phyloP scores from a whole-genome alignment of 169 alveolate species.

The Plasmodium gaboni region DNA sequence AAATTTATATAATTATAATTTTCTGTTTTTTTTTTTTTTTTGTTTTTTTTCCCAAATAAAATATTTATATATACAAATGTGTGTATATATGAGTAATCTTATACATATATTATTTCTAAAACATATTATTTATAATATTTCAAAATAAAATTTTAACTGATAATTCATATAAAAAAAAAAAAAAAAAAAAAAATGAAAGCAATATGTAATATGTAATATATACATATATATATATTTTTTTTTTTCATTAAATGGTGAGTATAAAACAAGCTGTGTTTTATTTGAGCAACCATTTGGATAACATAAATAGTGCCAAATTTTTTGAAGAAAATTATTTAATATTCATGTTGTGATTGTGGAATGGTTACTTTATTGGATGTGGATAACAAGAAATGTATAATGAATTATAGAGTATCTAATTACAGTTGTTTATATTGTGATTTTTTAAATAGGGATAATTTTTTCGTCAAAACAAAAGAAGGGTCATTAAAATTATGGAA shows the following conservation, averaged over 20 bases:
- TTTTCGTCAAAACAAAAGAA: constrained; percentile 57
- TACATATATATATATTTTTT: no score
- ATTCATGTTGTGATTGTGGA: constrained; percentile 29
- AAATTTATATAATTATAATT: no score
- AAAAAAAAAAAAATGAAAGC: no score
- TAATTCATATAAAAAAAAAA: no score
- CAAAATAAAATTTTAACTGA: no score
- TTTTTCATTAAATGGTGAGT: not conserved
- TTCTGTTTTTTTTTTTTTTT: no score
- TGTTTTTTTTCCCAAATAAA: no score
- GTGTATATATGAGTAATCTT: no score
- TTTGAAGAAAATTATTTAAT: constrained; percentile 15
- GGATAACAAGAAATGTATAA: constrained; percentile 13
- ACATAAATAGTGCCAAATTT: constrained; percentile 36
- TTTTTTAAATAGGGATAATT: constrained; percentile 13
- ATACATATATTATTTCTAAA: no score
- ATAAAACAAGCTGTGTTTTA: constrained; percentile 14
- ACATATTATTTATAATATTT: no score
- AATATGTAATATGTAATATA: no score
- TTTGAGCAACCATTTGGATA: constrained; percentile 41
- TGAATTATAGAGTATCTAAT: constrained; percentile 46
- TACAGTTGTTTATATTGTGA: constrained; percentile 24
- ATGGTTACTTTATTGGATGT: constrained; percentile 37
- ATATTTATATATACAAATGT: no score
- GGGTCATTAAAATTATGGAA: constrained; percentile 50